phyloP scores from a whole-genome alignment of 805 yeast genomes.

The Wickerhamiella lipophila region DNA sequence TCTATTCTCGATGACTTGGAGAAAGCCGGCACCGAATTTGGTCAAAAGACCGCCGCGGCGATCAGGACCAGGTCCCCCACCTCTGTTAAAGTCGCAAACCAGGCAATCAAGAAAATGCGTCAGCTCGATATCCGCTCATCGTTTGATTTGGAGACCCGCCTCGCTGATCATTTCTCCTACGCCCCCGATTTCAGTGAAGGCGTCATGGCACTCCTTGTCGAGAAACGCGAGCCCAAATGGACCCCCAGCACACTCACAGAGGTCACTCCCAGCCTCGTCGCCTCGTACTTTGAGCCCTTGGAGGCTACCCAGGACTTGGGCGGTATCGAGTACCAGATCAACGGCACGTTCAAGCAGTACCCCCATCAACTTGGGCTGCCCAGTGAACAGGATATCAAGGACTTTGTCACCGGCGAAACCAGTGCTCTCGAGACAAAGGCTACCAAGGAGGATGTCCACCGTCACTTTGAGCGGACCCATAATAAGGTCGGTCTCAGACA shows the following conservation, averaged over 20 bases:
- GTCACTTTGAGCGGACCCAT: slow-evolving; percentile 42
- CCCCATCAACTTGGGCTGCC: slow-evolving; percentile 76
- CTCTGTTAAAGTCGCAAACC: slow-evolving; percentile 62
- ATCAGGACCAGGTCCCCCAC: slow-evolving; percentile 59
- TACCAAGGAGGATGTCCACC: slow-evolving; percentile 52
- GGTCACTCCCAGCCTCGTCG: slow-evolving; percentile 25
- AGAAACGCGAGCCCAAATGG: slow-evolving; percentile 45
- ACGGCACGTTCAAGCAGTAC: slow-evolving; percentile 34
- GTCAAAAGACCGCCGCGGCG: slow-evolving; percentile 41
- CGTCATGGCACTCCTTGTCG: slow-evolving; percentile 33
- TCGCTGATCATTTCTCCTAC: slow-evolving; percentile 65
- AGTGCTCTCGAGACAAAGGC: slow-evolving; percentile 54
- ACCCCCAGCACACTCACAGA: slow-evolving; percentile 34
- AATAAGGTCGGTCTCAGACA: slow-evolving; percentile 42
- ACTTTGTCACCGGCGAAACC: slow-evolving; percentile 60
- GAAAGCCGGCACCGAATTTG: slow-evolving; percentile 51
- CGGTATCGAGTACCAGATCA: slow-evolving; percentile 25
- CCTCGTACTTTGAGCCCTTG: slow-evolving; percentile 21
- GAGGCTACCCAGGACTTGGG: slow-evolving; percentile 24
- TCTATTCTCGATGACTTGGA: slow-evolving; percentile 44
- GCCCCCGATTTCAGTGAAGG: slow-evolving; percentile 53
- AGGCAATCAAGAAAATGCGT: slow-evolving; percentile 50
- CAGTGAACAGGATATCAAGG: slow-evolving; percentile 47
- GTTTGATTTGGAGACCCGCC: slow-evolving; percentile 54
- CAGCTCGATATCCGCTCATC: slow-evolving; percentile 49